These are phyloP conservation scores for Boletus pseudopeckii DNA, from an alignment of 768 basidiomycete genomes.

Conservation along the genomic window DNA sequence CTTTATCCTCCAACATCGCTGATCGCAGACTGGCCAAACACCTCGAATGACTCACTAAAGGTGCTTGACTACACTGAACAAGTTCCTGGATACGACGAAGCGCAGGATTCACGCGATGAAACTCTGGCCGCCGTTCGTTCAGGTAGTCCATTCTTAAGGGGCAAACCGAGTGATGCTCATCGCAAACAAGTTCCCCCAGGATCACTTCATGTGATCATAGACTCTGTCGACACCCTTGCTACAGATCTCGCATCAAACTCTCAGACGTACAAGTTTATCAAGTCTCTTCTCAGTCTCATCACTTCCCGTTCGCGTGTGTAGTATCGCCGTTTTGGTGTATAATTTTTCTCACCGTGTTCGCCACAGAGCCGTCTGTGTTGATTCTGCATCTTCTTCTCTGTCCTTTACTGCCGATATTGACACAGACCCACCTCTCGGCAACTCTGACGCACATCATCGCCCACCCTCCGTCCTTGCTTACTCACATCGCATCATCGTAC, in stretches of 20 bases:
- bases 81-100: constrained; percentile 52
- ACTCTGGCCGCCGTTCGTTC: constrained; percentile 43
- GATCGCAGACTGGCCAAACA: constrained; percentile 31
- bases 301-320: constrained; percentile 48
- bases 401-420: constrained; percentile 51
- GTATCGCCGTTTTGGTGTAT: background rate
- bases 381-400: constrained; percentile 55
- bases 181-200: constrained; percentile 37
- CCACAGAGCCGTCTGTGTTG: constrained; percentile 52
- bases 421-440: constrained; percentile 60
- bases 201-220: constrained; percentile 63
- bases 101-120: constrained; percentile 34
- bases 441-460: constrained; percentile 61
- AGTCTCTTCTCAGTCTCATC: constrained; percentile 43
- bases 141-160: constrained; percentile 20
- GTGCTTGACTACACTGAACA: constrained; percentile 48
- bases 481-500: constrained; percentile 66
- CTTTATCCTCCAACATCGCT: constrained; percentile 52
- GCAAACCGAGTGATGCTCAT: background rate
- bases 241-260: constrained; percentile 56
- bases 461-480: constrained; percentile 68
- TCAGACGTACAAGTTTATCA: constrained; percentile 51
- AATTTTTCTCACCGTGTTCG: constrained; percentile 8
- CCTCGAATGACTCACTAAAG: constrained; percentile 23
- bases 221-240: constrained; percentile 66